Evolutionary conservation across 768 basidiomycete genomes (phyloP).

Genomic region (Leccinum rimulosum): DNA sequence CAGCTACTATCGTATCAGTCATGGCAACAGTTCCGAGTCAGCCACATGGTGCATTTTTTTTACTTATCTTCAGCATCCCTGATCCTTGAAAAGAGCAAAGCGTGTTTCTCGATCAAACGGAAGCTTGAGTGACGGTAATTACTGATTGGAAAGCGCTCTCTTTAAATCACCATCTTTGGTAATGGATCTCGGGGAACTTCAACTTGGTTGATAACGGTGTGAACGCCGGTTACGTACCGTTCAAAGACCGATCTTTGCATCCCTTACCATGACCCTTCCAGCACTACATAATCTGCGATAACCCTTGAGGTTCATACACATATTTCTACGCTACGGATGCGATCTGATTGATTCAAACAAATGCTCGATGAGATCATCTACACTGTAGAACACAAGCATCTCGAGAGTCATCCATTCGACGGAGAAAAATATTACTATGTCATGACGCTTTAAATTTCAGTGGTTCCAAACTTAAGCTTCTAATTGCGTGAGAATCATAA

Average conservation of each 20-base stretch:
- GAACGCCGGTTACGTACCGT: neutral
- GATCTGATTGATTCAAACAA: neutral
- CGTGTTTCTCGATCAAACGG: neutral
- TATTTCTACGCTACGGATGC: neutral
- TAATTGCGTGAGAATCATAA: neutral
- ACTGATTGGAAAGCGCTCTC: neutral
- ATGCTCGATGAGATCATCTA: neutral
- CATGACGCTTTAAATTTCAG: neutral
- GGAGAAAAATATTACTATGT: too few species aligned
- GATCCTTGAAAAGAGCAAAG: neutral
- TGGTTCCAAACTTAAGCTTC: neutral
- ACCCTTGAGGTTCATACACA: neutral
- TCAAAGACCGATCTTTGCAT: neutral
- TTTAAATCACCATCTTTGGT: neutral
- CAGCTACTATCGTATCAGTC: neutral
- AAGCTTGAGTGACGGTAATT: neutral
- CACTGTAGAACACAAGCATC: neutral
- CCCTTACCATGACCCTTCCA: neutral
- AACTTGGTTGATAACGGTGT: neutral
- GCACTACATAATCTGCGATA: neutral
- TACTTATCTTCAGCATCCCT: neutral
- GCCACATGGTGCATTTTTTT: neutral
- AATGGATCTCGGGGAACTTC: neutral
- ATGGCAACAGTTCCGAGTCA: neutral
- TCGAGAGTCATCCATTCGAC: neutral